Percentiles rank a stretch among this genome's conserved stretches.
Evolutionary conservation across 2,329 filamentous ascomycete genomes (phyloP).

Genomic region (Aschersonia sp.): DNA sequence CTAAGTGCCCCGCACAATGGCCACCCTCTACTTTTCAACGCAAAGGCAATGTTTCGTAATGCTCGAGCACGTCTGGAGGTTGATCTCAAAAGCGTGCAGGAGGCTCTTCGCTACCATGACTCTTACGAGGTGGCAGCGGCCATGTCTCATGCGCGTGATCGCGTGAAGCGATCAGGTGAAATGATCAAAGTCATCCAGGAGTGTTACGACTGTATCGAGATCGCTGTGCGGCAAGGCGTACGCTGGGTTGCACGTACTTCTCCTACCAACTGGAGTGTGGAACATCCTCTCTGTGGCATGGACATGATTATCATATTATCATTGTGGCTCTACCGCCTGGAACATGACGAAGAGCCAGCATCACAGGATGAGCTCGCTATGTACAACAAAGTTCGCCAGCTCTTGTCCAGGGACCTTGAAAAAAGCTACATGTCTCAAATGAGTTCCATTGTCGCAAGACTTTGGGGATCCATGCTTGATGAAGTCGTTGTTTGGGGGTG

Average conservation of each 20-base stretch:
- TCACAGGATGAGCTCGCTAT: constrained; percentile 72
- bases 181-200: constrained; percentile 99
- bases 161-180: constrained; percentile 85
- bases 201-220: constrained; percentile 96
- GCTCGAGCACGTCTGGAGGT: constrained; percentile 85
- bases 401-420: constrained; percentile 84
- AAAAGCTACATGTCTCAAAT: constrained; percentile 70
- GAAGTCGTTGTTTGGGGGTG: constrained; percentile 99
- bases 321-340: constrained; percentile 95
- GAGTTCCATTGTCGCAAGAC: constrained; percentile 84
- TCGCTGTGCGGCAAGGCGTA: constrained; percentile 83
- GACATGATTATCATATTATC: constrained; percentile 97
- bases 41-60: constrained; percentile 92
- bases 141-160: constrained; percentile 88
- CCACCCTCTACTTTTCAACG: constrained; percentile 94
- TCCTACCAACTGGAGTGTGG: constrained; percentile 96
- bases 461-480: constrained; percentile 97
- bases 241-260: constrained; percentile 97
- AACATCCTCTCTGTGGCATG: constrained; percentile 90
- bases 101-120: constrained; percentile 91
- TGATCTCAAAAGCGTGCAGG: constrained; percentile 88
- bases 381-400: constrained; percentile 81
- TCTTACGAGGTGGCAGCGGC: constrained; percentile 92
- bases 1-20: constrained; percentile 91
- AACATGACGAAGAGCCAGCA: constrained; percentile 92